Conservation (phyloP, 2,329 filamentous ascomycete species). For the Cladosporium austrohemisphaericum region DNA sequence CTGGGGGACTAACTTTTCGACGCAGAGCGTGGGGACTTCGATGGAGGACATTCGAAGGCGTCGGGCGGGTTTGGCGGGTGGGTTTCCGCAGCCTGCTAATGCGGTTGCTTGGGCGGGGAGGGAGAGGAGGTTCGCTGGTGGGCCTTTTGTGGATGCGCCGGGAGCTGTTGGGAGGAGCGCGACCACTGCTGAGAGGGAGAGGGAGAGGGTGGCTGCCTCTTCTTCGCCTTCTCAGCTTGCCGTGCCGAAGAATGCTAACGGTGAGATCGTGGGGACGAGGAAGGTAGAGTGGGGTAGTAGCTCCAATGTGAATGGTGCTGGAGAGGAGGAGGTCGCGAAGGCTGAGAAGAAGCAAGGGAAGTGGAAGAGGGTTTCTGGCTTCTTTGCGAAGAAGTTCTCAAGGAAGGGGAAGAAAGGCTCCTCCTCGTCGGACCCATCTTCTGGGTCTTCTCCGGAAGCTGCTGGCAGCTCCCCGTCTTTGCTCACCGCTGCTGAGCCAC, state of each 20-base stretch:
- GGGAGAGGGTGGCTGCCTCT: not conserved
- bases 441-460: not conserved
- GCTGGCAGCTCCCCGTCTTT: not conserved
- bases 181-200: not conserved
- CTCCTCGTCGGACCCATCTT: not conserved
- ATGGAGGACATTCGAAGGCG: not conserved
- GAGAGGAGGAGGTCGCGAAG: not conserved
- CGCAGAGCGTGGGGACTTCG: not conserved
- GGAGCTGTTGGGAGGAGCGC: not conserved
- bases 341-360: not conserved
- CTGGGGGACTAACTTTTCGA: not conserved
- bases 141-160: constrained; percentile 1
- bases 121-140: not conserved
- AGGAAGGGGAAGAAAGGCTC: not conserved
- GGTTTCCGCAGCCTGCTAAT: constrained; percentile 1
- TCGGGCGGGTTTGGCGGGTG: not conserved
- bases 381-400: not conserved
- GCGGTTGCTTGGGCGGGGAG: not conserved
- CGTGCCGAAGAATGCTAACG: not conserved
- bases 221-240: too few relatives aligned
- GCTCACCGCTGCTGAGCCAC: too few relatives aligned
- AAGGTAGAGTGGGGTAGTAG: not conserved
- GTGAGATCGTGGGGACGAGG: not conserved
- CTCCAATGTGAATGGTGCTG: not conserved
- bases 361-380: not conserved